Conservation (phyloP, 2,329 filamentous ascomycete species). For the Zymoseptoria tritici region DNA sequence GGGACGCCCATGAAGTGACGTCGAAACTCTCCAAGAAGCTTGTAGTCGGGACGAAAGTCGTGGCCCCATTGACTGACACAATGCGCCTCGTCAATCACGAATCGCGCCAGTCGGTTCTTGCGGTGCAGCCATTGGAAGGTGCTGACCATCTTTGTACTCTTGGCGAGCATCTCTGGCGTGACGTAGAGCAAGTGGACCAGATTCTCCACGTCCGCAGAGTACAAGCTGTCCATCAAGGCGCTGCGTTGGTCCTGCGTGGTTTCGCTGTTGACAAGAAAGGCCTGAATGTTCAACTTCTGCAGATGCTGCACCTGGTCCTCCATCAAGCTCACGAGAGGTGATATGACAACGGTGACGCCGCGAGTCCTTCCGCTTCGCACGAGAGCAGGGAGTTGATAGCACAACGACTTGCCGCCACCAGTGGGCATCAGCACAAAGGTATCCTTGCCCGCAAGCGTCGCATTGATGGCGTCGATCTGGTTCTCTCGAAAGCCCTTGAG, state of each 20-base stretch:
- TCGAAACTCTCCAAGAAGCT: constrained; percentile 69
- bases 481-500: constrained; percentile 83
- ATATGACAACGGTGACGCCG: constrained; percentile 91
- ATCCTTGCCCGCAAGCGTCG: constrained; percentile 78
- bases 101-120: constrained; percentile 67
- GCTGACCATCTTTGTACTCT: constrained; percentile 62
- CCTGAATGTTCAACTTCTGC: constrained; percentile 65
- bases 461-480: constrained; percentile 92
- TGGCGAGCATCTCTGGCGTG: constrained; percentile 92
- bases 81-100: constrained; percentile 98
- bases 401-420: constrained; percentile 91
- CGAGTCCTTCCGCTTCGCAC: constrained; percentile 70
- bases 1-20: constrained; percentile 69
- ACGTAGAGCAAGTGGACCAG: constrained; percentile 85
- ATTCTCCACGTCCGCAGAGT: constrained; percentile 59
- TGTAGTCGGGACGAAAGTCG: constrained; percentile 95
- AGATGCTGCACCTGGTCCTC: constrained; percentile 90
- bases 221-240: constrained; percentile 58
- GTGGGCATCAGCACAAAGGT: constrained; percentile 97
- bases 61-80: constrained; percentile 99
- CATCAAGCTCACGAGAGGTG: constrained; percentile 90
- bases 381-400: constrained; percentile 89
- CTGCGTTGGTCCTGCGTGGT: constrained; percentile 55
- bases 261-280: constrained; percentile 74
- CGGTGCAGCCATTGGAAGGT: constrained; percentile 61